phyloP scores from a whole-genome alignment of 1,139 yeast genomes.

The Yamadazyma triangularis region DNA sequence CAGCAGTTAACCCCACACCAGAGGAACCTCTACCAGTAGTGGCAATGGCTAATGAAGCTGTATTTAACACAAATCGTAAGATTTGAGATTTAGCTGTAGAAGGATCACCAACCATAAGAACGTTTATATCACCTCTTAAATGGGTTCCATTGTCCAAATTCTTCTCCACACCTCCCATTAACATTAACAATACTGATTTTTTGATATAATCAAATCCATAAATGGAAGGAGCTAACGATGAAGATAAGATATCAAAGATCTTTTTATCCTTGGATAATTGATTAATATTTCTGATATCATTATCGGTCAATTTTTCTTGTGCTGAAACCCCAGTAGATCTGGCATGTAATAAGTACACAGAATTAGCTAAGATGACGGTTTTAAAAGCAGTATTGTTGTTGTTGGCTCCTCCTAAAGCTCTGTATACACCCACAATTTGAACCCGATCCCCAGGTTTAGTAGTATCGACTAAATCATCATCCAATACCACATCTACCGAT shows the following conservation, averaged over 20 bases:
- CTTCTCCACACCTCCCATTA: constrained; percentile 92
- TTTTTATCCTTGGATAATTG: constrained; percentile 61
- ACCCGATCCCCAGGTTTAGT: constrained; percentile 97
- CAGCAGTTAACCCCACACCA: constrained; percentile 99
- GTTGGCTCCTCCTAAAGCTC: constrained; percentile 83
- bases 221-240: constrained; percentile 91
- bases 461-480: constrained; percentile 88
- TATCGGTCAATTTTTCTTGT: constrained; percentile 69
- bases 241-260: constrained; percentile 75
- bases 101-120: constrained; percentile 98
- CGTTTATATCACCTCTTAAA: constrained; percentile 94
- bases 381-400: constrained; percentile 65
- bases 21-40: constrained; percentile 99
- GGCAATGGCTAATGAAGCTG: constrained; percentile 93
- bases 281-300: constrained; percentile 84
- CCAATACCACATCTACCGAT: constrained; percentile 83
- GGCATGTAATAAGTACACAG: constrained; percentile 84
- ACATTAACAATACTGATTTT: constrained; percentile 85
- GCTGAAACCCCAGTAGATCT: constrained; percentile 84
- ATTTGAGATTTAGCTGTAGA: constrained; percentile 97
- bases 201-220: constrained; percentile 91
- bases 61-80: constrained; percentile 86
- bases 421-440: constrained; percentile 89
- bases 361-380: constrained; percentile 80
- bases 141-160: constrained; percentile 94